Base-by-base conservation (phyloP, 495 filamentous ascomycete species). In the Lophiotrema nucula region DNA sequence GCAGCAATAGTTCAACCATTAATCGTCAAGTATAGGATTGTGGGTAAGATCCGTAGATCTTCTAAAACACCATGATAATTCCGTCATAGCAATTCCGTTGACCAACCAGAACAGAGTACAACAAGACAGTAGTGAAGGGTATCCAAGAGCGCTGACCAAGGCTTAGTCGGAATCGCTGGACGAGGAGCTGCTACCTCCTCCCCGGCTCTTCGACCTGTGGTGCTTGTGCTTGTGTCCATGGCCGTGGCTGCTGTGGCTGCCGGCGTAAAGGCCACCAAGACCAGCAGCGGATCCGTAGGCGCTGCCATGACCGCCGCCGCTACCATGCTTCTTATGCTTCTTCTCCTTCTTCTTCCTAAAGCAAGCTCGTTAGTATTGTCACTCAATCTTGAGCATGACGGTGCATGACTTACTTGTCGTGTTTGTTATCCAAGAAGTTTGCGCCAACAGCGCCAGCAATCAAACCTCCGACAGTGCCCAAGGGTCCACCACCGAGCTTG, bases 391-490 rank as follows among this genome's bases (percentile, higher is more conserved):
- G 11, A 23, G 3, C 26, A 35, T 35, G 2, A 3, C 18, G 22
- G n/a, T 22, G 31, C 12, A 13, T 0, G 12, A 47, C 64, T 24
- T 77, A 56, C 63, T 78, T 75, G 23, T 77, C 66, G 65, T 80
- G 74, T 13, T 64, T 56, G 16, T 62, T 52, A 25, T 70, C 70
- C 18, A 82, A 58, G 4, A 76, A 68, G 38, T 83, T 84, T 16
- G 82, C 82, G 0, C 78, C 81, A 1, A 83, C 70, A 0, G 81
- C 82, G 0, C 83, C 83, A 1, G 76, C 79, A 0, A 80, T 74
- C 6, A 73, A 61, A 0, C 81, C 83, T 0, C 75, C 66, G 1
- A 80, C 49, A 6, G 79, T 81, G 6, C 76, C 79, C 4, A 84
- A 57, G 5, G 70, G 66, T 10, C 73, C 74, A 0, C 80, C 78